Evolutionary conservation across 2,329 filamentous ascomycete genomes (phyloP).

Genomic region (Botrytis elliptica): DNA sequence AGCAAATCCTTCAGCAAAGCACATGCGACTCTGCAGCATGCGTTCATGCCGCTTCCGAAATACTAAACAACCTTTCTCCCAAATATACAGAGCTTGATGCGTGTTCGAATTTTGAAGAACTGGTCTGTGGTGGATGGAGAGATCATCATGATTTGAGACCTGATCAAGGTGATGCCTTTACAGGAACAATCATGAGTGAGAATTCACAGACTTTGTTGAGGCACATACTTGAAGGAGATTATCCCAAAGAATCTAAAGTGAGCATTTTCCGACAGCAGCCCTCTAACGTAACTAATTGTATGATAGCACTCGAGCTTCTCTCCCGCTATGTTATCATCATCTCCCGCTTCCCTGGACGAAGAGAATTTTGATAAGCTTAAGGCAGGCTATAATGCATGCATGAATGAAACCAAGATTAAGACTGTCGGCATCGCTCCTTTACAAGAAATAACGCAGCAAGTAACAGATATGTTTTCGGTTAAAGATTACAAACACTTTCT

Average conservation of each 20-base stretch:
- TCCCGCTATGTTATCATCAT: constrained; percentile 41
- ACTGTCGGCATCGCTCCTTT: constrained; percentile 56
- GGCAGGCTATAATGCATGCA: constrained; percentile 62
- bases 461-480: constrained; percentile 48
- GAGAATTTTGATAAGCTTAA: constrained; percentile 67
- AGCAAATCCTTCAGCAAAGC: constrained; percentile 22
- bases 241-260: constrained; percentile 45
- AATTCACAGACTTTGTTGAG: constrained; percentile 57
- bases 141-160: constrained; percentile 62
- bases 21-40: constrained; percentile 60
- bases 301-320: constrained; percentile 51
- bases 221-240: constrained; percentile 61
- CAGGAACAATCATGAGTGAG: constrained; percentile 61
- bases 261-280: constrained; percentile 24
- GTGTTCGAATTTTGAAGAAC: constrained; percentile 66
- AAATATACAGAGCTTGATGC: constrained; percentile 63
- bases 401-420: constrained; percentile 59
- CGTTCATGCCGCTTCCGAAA: constrained; percentile 60
- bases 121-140: constrained; percentile 67
- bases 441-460: constrained; percentile 51
- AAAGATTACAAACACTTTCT: constrained; percentile 21
- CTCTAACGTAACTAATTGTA: constrained; percentile 21
- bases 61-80: constrained; percentile 61
- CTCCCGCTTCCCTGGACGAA: constrained; percentile 50
- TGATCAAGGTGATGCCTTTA: constrained; percentile 61